Conservation (phyloP, 441 rosid species). For the Populus hybrid region DNA sequence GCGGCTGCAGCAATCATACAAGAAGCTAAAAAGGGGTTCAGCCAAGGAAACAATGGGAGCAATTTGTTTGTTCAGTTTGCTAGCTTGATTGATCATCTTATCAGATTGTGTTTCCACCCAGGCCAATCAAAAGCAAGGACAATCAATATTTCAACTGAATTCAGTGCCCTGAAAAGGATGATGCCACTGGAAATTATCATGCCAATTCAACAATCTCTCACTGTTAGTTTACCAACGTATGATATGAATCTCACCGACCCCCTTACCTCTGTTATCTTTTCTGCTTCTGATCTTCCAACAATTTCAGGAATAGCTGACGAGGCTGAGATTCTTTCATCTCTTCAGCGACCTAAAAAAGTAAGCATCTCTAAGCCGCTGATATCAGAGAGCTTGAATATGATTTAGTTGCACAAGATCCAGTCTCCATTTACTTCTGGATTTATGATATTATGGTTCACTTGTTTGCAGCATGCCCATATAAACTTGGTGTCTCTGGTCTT, state of each 20-base stretch:
- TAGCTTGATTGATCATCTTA: constrained; percentile 82
- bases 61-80: constrained; percentile 92
- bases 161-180: constrained; percentile 98
- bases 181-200: constrained; percentile 93
- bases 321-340: constrained; percentile 99
- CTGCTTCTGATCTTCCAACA: constrained; percentile 82
- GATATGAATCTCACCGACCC: constrained; percentile 46
- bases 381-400: constrained; percentile 1
- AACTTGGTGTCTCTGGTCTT: not conserved
- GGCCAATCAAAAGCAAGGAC: constrained; percentile 81
- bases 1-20: constrained; percentile 97
- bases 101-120: constrained; percentile 87
- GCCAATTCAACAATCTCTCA: constrained; percentile 97
- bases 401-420: not conserved
- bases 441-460: not conserved
- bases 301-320: constrained; percentile 91
- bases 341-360: constrained; percentile 97
- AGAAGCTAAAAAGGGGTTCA: constrained; percentile 81
- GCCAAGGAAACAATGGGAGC: constrained; percentile 69
- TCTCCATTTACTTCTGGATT: not conserved
- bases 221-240: constrained; percentile 73
- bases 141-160: constrained; percentile 93
- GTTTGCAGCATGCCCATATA: constrained; percentile 4
- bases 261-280: constrained; percentile 67
- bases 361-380: constrained; percentile 14